Evolutionary conservation across 768 basidiomycete species (phyloP).

Genomic region (Hygrophoropsis aurantiaca): DNA sequence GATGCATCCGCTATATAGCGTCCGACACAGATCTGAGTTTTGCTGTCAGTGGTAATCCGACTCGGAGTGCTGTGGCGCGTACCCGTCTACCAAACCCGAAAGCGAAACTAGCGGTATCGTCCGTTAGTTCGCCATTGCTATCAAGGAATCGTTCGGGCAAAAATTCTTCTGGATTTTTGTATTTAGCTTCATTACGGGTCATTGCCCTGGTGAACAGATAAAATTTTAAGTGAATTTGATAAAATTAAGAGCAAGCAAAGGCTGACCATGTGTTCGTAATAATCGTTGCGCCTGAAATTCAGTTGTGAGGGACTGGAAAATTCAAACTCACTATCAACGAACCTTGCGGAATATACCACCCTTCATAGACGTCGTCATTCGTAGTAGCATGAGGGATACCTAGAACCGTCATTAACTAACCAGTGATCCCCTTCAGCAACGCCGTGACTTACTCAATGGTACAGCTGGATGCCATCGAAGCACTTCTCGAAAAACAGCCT

Average conservation of each 20-base stretch:
- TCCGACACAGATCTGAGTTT: slow-evolving; percentile 35
- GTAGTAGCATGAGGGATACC: slow-evolving; percentile 36
- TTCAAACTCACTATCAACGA: neutral
- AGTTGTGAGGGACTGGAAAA: neutral
- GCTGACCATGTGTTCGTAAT: slow-evolving; percentile 27
- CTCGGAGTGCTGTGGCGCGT: slow-evolving; percentile 6
- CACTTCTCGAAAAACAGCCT: slow-evolving; percentile 32
- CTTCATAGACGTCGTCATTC: slow-evolving; percentile 41
- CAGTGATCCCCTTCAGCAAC: neutral
- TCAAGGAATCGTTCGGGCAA: slow-evolving; percentile 35
- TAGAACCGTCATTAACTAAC: slow-evolving; percentile 4
- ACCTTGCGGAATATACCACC: slow-evolving; percentile 60
- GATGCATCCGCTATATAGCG: slow-evolving; percentile 41
- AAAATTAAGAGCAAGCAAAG: neutral
- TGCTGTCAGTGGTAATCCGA: neutral
- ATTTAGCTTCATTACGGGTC: slow-evolving; percentile 34
- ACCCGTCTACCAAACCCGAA: slow-evolving; percentile 39
- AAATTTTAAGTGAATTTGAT: neutral
- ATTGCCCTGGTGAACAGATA: slow-evolving; percentile 21
- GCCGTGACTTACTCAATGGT: slow-evolving; percentile 28
- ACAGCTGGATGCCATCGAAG: slow-evolving; percentile 35
- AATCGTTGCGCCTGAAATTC: slow-evolving; percentile 22
- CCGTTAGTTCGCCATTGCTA: slow-evolving; percentile 18
- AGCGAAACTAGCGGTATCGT: slow-evolving; percentile 27
- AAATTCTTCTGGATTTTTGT: slow-evolving; percentile 32